Conservation (phyloP, 108 stramenopile species). For the Pseudonitzschia pungens region DNA sequence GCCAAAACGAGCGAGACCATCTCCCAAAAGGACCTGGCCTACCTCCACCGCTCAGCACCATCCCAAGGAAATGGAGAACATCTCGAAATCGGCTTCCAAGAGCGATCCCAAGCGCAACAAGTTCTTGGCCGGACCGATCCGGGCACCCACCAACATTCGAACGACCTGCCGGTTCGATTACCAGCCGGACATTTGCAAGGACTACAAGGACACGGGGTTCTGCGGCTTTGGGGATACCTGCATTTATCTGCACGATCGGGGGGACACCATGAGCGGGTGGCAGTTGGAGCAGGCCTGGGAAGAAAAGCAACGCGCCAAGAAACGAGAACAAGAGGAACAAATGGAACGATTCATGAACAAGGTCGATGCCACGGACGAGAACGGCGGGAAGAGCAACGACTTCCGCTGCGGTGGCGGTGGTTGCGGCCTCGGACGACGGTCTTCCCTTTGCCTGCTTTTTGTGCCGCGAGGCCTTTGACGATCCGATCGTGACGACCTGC, state of each 20-base stretch:
- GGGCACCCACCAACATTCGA: conserved; percentile 83
- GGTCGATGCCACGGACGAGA: neutral
- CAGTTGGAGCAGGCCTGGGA: conserved; percentile 95
- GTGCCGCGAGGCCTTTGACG: conserved; percentile 82
- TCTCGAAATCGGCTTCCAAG: neutral
- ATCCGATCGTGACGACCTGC: conserved; percentile 94
- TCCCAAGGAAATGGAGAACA: conserved; percentile 36
- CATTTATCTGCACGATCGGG: conserved; percentile 97
- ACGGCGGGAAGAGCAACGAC: neutral
- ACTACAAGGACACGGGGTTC: conserved; percentile 99
- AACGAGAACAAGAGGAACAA: conserved; percentile 58
- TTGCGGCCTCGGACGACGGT: conserved; percentile 58
- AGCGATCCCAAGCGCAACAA: conserved; percentile 40
- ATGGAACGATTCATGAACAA: conserved; percentile 65
- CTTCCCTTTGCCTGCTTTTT: conserved; percentile 96
- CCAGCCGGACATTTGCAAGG: conserved; percentile 99
- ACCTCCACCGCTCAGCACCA: conserved; percentile 48
- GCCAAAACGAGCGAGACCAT: neutral
- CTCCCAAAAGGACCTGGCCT: conserved; percentile 30
- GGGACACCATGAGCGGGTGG: conserved; percentile 93
- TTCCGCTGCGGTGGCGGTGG: conserved; percentile 13
- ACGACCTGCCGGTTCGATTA: conserved; percentile 95
- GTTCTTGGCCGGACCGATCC: conserved; percentile 86
- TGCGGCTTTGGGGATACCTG: conserved; percentile 99
- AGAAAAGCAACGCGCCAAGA: conserved; percentile 77